Base-by-base conservation (phyloP, 2,329 filamentous ascomycete species). In the Aspergillus chevalieri region DNA sequence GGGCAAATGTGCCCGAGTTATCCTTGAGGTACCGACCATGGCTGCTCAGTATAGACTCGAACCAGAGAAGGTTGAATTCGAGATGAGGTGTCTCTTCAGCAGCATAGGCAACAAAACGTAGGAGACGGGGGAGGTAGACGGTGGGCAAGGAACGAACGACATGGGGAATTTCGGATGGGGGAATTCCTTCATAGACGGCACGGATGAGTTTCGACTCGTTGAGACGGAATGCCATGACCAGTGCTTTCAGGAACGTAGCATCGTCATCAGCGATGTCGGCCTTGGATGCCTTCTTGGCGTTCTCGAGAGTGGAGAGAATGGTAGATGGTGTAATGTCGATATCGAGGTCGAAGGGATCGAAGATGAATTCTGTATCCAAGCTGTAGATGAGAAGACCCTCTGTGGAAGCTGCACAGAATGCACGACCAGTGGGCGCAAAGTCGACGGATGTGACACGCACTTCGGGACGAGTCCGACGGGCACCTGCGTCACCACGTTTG, bases 171-270 rank as follows among this genome's bases (percentile, higher is more conserved):
- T 92, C 86, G 2, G 76, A 70, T 39, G 85, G 77, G 1, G 93
- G 91, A 21, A 92, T 85, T 2, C 82, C 80, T 70, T 94, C 86
- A 72, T 95, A 97, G 15, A 96, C 88, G 47, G 84, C 83, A 59
- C 87, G 86, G 53, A 96, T 83, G 43, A 98, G 78, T 19, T 84
- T 82, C 4, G 83, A 79, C 67, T 95, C 89, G 71, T 95, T 96
- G 51, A 98, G 83, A 5, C 94, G 86, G 78, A 98, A 98, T 1
- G 91, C 87, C 93, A 98, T 98, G 55, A 96, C 84, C 5, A 98
- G 76, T 1, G 93, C 92, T 71, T 93, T 95, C 55, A 97, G 80
- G 68, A 88, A 95, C 7, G 67, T 65, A 64, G 95, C 88, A 54
- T 80, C 81, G 49, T 90, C 83, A 50, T 85, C 78, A 28, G 87